Conservation (phyloP, 2,329 filamentous ascomycete genomes). For the Dryadomyces quercivorus region DNA sequence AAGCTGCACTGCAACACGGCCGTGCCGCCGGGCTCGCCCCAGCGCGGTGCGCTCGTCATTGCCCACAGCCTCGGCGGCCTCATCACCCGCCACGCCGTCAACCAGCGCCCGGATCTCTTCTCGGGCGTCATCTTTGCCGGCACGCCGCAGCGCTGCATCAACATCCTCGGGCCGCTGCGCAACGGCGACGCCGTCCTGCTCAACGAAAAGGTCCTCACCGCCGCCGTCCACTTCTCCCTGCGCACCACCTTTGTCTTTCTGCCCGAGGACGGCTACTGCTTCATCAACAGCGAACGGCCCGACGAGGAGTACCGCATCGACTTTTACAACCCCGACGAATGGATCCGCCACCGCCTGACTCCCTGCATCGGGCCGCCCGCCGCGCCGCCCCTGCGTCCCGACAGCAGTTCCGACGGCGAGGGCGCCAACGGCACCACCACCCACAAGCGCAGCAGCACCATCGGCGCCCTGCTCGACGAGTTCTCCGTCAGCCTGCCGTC, state of each 20-base stretch:
- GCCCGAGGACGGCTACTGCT: conserved; percentile 78
- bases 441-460: conserved; percentile 21
- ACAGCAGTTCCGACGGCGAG: neutral
- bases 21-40: conserved; percentile 25
- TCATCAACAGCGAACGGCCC: conserved; percentile 63
- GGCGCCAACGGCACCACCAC: neutral
- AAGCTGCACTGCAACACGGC: conserved; percentile 59
- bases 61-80: conserved; percentile 81
- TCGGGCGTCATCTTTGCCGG: conserved; percentile 78
- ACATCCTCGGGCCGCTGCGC: conserved; percentile 77
- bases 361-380: conserved; percentile 59
- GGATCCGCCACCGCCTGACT: conserved; percentile 67
- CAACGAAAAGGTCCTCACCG: conserved; percentile 79
- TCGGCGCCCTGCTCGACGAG: conserved; percentile 32
- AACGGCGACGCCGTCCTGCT: conserved; percentile 89
- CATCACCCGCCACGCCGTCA: conserved; percentile 80
- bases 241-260: conserved; percentile 76
- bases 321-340: conserved; percentile 69
- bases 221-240: conserved; percentile 86
- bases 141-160: conserved; percentile 74
- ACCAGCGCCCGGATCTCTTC: conserved; percentile 73
- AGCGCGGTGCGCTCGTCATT: conserved; percentile 64
- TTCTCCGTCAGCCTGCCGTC: conserved; percentile 29
- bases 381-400: conserved; percentile 38
- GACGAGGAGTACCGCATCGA: conserved; percentile 71